phyloP scores from a whole-genome alignment of 352 stramenopile genomes.

The Phytophthora agathidicida region DNA sequence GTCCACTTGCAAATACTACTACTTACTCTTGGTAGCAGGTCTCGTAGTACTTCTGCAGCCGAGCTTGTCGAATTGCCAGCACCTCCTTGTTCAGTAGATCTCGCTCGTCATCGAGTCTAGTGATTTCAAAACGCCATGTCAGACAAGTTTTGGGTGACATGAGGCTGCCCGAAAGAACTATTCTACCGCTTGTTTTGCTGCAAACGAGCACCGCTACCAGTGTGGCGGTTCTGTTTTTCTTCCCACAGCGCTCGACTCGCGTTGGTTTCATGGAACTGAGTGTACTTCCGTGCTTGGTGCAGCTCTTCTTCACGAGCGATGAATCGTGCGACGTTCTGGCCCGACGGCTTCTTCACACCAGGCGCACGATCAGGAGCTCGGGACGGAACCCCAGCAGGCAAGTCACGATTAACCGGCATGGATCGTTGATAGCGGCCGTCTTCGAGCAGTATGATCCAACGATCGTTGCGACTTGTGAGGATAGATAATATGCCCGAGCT shows the following conservation, averaged over 20 bases:
- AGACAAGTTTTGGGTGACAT: neutral
- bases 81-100: conserved; percentile 82
- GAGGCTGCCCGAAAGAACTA: neutral
- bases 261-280: conserved; percentile 50
- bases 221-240: conserved; percentile 72
- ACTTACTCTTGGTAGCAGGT: conserved; percentile 73
- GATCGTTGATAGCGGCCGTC: no score
- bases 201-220: conserved; percentile 50
- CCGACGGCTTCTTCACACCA: conserved; percentile 42
- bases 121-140: neutral
- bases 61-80: conserved; percentile 63
- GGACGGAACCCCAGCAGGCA: conserved; percentile 57
- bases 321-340: conserved; percentile 74
- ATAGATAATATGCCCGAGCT: no score
- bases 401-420: conserved; percentile 61
- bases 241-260: conserved; percentile 71
- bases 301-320: conserved; percentile 81
- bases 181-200: conserved; percentile 63
- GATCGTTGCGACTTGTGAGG: no score
- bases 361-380: conserved; percentile 19
- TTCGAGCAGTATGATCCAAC: no score
- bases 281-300: conserved; percentile 64
- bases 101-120: conserved; percentile 71
- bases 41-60: conserved; percentile 78
- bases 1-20: neutral